Percentiles rank a stretch among this genome's conserved stretches.
phyloP scores from a whole-genome alignment of 2,329 filamentous ascomycete species.

The Gyromitra esculenta region DNA sequence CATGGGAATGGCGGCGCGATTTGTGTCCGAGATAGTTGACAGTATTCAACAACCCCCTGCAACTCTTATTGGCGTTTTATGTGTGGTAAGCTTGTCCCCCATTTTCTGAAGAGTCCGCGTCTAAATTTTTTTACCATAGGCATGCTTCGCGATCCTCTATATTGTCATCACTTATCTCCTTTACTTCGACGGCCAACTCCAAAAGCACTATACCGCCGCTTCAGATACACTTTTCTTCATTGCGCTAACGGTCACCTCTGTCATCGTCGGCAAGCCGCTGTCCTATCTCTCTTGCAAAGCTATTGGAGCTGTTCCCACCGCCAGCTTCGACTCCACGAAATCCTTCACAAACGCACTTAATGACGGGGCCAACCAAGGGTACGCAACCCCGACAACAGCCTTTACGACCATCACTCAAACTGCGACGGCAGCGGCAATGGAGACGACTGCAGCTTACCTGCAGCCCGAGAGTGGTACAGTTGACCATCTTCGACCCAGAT shows the following conservation, averaged over 20 bases:
- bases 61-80: conserved; percentile 79
- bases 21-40: conserved; percentile 78
- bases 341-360: conserved; percentile 1
- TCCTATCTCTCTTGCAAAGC: conserved; percentile 75
- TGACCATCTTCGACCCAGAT: not conserved
- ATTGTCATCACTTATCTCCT: conserved; percentile 81
- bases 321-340: not conserved
- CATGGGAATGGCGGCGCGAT: conserved; percentile 82
- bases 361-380: not conserved
- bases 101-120: not conserved
- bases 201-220: conserved; percentile 73
- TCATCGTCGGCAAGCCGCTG: conserved; percentile 81
- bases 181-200: conserved; percentile 78
- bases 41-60: conserved; percentile 73
- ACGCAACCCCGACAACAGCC: not conserved
- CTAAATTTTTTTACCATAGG: conserved; percentile 6
- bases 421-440: not conserved
- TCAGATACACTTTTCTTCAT: conserved; percentile 77
- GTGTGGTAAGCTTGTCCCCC: conserved; percentile 68
- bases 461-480: conserved; percentile 28
- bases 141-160: conserved; percentile 79
- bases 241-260: conserved; percentile 79
- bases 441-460: conserved; percentile 14
- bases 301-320: not conserved
- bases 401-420: not conserved